phyloP scores from a whole-genome alignment of 106 monocot species.

The Cymbidium sinense region DNA sequence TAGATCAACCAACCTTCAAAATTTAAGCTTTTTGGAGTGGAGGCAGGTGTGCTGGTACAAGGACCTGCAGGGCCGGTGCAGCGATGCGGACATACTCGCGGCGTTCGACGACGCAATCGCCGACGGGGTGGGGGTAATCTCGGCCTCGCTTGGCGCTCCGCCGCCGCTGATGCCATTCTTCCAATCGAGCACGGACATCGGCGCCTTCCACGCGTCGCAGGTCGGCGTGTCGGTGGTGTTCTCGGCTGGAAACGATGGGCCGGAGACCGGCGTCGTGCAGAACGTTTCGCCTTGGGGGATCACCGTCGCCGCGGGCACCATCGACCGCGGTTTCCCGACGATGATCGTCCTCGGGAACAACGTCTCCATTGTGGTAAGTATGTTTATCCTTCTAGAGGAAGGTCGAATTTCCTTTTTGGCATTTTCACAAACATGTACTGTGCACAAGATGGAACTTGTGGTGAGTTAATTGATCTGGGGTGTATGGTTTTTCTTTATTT shows the following conservation, averaged over 20 bases:
- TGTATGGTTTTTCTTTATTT: not conserved
- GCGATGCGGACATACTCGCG: conserved; percentile 66
- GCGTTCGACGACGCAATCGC: conserved; percentile 64
- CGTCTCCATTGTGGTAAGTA: conserved; percentile 33
- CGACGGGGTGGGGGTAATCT: conserved; percentile 62
- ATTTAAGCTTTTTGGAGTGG: too few relatives aligned
- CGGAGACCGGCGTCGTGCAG: conserved; percentile 40
- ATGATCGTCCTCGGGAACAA: conserved; percentile 43
- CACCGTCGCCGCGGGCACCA: conserved; percentile 53
- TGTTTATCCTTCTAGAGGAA: not conserved
- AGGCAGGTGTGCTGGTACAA: conserved; percentile 29
- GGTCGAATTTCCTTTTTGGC: not conserved
- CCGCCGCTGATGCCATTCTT: conserved; percentile 54
- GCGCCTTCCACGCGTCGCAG: conserved; percentile 68
- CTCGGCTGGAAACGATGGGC: conserved; percentile 78
- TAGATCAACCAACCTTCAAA: too few relatives aligned
- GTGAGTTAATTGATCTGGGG: too few relatives aligned
- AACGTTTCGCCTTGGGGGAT: conserved; percentile 72
- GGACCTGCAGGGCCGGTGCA: conserved; percentile 45
- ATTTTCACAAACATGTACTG: not conserved
- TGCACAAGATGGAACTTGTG: not conserved
- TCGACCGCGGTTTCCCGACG: conserved; percentile 55
- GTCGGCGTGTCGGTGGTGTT: conserved; percentile 52
- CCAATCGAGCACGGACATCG: conserved; percentile 32
- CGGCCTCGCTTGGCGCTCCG: conserved; percentile 48